These are phyloP conservation scores for Ophiostoma populinum DNA, from an alignment of 2,329 filamentous ascomycete species.

Conservation along the genomic window DNA sequence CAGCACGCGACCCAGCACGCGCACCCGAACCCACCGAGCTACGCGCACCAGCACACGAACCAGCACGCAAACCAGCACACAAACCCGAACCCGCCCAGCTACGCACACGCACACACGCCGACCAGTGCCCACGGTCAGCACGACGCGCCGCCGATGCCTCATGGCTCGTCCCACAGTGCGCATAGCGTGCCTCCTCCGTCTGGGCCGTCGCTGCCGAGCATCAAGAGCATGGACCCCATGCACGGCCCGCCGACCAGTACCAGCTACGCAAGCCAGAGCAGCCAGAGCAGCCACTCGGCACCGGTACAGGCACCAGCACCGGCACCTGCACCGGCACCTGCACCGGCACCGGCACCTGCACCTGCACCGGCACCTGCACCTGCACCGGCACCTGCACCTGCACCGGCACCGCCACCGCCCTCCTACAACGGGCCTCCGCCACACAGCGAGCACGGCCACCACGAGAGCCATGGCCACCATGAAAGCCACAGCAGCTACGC, in stretches of 20 bases:
- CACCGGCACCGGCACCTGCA: neutral
- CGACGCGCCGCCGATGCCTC: neutral
- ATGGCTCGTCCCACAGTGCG: no score
- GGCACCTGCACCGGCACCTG: neutral
- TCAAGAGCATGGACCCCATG: conserved; percentile 13
- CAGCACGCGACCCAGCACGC: neutral
- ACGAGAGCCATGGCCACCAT: conserved; percentile 13
- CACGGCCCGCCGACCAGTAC: conserved; percentile 9
- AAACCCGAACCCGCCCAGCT: neutral
- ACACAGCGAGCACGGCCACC: neutral
- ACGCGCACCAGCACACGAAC: neutral
- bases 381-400: neutral
- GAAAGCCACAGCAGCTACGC: conserved; percentile 1
- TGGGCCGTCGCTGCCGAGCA: conserved; percentile 13
- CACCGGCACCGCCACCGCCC: neutral
- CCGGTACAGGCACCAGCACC: conserved; percentile 5
- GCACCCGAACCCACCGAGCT: neutral
- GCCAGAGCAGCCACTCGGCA: conserved; percentile 5
- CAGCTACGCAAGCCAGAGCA: conserved; percentile 5
- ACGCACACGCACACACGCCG: neutral
- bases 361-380: conserved; percentile 2
- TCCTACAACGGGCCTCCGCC: no score
- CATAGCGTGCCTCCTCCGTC: no score
- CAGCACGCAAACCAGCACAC: neutral
- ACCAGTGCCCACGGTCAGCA: neutral